Evolutionary conservation across 2,329 filamentous ascomycete species (phyloP).

Genomic region (Beauveria sp.): DNA sequence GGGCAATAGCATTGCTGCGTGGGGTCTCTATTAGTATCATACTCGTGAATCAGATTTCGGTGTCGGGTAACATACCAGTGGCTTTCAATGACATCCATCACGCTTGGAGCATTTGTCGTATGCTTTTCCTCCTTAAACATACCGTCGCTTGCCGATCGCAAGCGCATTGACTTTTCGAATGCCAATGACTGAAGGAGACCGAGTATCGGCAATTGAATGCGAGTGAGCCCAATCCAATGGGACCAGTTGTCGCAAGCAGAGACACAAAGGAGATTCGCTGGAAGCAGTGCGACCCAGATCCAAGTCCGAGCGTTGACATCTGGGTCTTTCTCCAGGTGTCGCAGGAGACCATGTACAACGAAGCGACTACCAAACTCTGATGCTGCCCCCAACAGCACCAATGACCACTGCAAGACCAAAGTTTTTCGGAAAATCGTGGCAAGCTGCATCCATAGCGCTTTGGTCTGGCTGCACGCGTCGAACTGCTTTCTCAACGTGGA

Average conservation of each 20-base stretch:
- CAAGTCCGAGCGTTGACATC: conserved; percentile 25
- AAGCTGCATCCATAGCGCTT: neutral
- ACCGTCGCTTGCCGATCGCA: neutral
- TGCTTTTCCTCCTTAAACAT: neutral
- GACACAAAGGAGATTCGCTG: conserved; percentile 45
- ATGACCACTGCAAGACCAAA: neutral
- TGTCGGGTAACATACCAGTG: neutral
- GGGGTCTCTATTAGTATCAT: neutral
- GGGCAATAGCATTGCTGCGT: neutral
- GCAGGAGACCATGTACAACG: neutral
- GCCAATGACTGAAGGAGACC: neutral
- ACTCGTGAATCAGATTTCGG: neutral
- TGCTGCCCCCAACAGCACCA: neutral
- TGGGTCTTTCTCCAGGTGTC: conserved; percentile 27
- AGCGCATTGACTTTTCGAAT: conserved; percentile 7
- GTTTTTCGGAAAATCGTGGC: neutral
- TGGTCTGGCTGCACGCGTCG: neutral
- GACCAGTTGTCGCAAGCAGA: conserved; percentile 25
- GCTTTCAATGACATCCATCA: neutral
- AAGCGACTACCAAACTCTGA: conserved; percentile 3
- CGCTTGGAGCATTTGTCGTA: neutral
- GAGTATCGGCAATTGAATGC: neutral
- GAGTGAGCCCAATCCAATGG: neutral
- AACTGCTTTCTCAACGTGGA: neutral
- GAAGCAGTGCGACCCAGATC: conserved; percentile 42